Evolutionary conservation across 176 grass and related monocot species (phyloP).

Genomic region (Canna indica): DNA sequence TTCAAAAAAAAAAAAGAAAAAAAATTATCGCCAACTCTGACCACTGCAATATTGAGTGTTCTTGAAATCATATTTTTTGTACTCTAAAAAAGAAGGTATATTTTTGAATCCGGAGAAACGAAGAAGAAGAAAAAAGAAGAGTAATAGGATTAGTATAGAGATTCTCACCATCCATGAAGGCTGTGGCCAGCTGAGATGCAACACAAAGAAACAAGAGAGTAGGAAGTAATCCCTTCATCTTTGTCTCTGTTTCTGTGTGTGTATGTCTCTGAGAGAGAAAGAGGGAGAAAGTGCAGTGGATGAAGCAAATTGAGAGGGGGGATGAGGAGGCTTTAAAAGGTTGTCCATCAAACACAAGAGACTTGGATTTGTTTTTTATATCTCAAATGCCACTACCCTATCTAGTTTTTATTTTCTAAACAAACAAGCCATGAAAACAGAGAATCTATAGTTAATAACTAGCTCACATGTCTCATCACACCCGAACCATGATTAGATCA

Average conservation of each 20-base stretch:
- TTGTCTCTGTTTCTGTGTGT: constrained; percentile 10
- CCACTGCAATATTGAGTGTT: too few species aligned
- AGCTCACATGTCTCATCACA: not conserved
- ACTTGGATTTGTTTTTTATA: not conserved
- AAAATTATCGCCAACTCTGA: too few species aligned
- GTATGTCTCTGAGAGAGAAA: not conserved
- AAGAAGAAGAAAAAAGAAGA: not conserved
- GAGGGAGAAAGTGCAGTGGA: not conserved
- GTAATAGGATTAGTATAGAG: not conserved
- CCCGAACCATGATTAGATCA: too few species aligned
- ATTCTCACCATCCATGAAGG: constrained; percentile 55
- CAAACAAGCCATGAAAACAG: not conserved
- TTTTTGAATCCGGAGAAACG: not conserved
- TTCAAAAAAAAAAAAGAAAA: too few species aligned
- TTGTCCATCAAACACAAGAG: constrained; percentile 5
- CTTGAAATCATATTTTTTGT: too few species aligned
- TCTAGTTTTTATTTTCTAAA: too few species aligned
- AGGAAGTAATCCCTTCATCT: constrained; percentile 14
- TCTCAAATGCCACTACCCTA: not conserved
- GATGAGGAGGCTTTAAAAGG: constrained; percentile 6
- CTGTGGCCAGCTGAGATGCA: constrained; percentile 18
- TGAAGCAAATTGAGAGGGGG: constrained; percentile 5
- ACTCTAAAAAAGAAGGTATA: too few species aligned
- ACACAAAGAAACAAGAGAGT: constrained; percentile 32
- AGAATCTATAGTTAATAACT: not conserved